A percentile compares a stretch with the other conserved stretches of the same genome.
Conservation (phyloP, 176 grass and related monocot genomes). For the Carex cristatella region DNA sequence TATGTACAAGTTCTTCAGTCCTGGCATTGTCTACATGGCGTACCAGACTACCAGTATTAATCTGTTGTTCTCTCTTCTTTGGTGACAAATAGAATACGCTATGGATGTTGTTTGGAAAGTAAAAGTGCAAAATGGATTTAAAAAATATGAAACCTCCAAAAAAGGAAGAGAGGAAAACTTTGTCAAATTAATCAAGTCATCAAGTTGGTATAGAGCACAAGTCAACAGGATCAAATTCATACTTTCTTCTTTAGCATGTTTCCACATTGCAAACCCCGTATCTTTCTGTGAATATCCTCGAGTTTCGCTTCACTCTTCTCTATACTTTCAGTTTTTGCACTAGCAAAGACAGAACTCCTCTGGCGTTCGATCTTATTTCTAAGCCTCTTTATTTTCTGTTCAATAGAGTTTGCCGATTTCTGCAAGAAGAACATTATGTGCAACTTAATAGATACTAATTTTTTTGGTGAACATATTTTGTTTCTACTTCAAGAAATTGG, state of each 20-base stretch:
- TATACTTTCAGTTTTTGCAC: conserved; percentile 18
- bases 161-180: not conserved
- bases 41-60: not conserved
- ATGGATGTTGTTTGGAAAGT: not conserved
- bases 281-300: conserved; percentile 32
- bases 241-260: conserved; percentile 65
- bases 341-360: conserved; percentile 36
- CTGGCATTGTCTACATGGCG: not conserved
- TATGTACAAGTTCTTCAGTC: not conserved
- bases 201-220: not conserved
- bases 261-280: conserved; percentile 50
- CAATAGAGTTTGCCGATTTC: conserved; percentile 44
- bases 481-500: not conserved
- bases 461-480: not conserved
- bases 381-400: conserved; percentile 39
- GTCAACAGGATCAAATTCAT: not conserved
- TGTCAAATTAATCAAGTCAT: not conserved
- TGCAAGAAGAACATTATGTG: conserved; percentile 26
- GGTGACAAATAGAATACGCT: not conserved
- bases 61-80: not conserved
- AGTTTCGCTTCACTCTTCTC: conserved; percentile 45
- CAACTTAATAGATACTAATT: not conserved
- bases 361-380: conserved; percentile 14
- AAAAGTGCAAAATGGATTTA: not conserved
- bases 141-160: not conserved